Evolutionary conservation across 169 alveolate species (phyloP).

Genomic region (Blepharisma undulans): DNA sequence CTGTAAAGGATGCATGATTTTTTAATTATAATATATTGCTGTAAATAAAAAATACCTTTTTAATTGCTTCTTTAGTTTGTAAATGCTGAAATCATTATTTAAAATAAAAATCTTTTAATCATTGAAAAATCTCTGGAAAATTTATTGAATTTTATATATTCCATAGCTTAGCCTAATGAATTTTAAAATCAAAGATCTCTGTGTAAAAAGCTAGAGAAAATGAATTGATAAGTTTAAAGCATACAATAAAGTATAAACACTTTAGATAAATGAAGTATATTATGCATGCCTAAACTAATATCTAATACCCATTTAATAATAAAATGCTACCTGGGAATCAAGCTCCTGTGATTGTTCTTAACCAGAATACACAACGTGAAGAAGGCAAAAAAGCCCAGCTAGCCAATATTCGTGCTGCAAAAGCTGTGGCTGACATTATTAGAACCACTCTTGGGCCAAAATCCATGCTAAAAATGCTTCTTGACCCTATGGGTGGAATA

Average conservation of each 20-base stretch:
- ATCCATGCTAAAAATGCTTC: conserved; percentile 98
- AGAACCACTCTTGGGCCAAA: conserved; percentile 98
- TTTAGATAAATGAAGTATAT: too few species aligned
- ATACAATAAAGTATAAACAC: too few species aligned
- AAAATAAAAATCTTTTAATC: too few species aligned
- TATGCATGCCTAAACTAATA: neutral
- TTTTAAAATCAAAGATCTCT: too few species aligned
- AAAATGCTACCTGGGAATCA: conserved; percentile 56
- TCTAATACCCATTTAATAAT: neutral
- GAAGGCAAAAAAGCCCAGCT: conserved; percentile 88
- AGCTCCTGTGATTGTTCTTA: conserved; percentile 85
- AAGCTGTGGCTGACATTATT: conserved; percentile 96
- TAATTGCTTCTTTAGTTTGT: too few species aligned
- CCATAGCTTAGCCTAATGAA: too few species aligned
- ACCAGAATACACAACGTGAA: conserved; percentile 85
- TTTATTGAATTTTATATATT: too few species aligned
- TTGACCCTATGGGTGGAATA: conserved; percentile 99
- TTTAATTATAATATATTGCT: neutral
- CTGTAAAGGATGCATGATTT: neutral
- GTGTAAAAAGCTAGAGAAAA: too few species aligned
- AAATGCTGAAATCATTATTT: too few species aligned
- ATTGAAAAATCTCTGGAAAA: too few species aligned
- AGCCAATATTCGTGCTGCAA: conserved; percentile 93
- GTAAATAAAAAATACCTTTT: neutral
- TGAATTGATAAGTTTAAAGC: too few species aligned